Base-by-base conservation (phyloP, 805 yeast species). In the Saturnispora silvae region DNA sequence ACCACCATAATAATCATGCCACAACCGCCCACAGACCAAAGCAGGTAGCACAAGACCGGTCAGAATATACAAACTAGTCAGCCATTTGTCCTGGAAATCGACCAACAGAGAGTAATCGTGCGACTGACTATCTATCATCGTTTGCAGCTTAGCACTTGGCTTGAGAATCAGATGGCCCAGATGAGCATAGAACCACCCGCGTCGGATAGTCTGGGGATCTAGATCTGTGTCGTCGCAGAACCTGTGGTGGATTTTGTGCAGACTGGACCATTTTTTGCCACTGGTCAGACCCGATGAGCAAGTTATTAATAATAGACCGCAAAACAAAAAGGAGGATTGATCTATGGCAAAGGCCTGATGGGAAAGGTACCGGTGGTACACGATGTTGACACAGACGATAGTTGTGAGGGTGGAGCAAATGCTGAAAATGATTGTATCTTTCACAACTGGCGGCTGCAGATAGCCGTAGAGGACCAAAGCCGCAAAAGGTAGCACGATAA, bases 231-330 rank as follows among this genome's bases (percentile, higher is more conserved):
- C 30, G 53, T 87, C 95, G 30, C 92, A 78, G 56, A 71, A 82
- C 41, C 89, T 73, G 59, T 87, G 96, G 61, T 87, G 96, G 4
- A 92, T 86, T 42, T 94, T 65, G 63, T 87, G 97, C 32, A 82
- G 67, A 13, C 78, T 66, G 17, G 82, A 78, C 94, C 94, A 85
- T 71, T 79, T 70, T 50, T 77, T 67, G 10, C 77, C 73, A 3
- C 83, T 69, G 4, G 94, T 94, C 37, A 84, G 62, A 2, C 86
- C 94, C 6, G 78, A 74, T n/a, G n/a, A n/a, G n/a, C n/a, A n/a
- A n/a, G n/a, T n/a, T n/a, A n/a, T n/a, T n/a, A n/a, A n/a, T n/a
- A n/a, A n/a, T n/a, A n/a, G n/a, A n/a, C n/a, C n/a, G n/a, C n/a
- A n/a, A n/a, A n/a, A n/a, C n/a, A n/a, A n/a, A n/a, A n/a, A n/a